Base-by-base conservation (phyloP, 345 rosid species). In the Streptanthus diversifolius region DNA sequence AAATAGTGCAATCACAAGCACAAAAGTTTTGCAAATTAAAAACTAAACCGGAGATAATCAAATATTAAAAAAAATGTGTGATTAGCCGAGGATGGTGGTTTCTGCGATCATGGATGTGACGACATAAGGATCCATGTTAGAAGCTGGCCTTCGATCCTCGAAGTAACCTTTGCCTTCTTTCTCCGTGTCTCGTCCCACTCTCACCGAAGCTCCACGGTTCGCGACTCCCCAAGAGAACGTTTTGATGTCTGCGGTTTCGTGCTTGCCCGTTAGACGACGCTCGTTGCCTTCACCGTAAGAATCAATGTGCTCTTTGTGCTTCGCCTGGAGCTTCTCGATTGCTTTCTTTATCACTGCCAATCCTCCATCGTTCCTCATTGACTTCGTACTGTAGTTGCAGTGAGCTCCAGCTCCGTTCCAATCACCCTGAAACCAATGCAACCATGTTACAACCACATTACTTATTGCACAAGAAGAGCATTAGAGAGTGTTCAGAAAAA, bases 341-440 rank as follows among this genome's bases (percentile, higher is more conserved):
- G 96, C 96, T 48, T 85, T 87, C 86, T 89, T 84, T 53, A 91
- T 91, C 40, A 87, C 80, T 19, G 83, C 85, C 25, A 57, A 71
- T 7, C 97, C 98, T 72, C 97, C 96, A 5, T 85, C 75, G 4
- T 63, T 59, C 60, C 98, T 91, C 98, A 76, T 93, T 8, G 97
- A 79, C 81, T 91, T 88, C 41, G 92, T 91, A 55, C 97, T 90
- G 87, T 88, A 93, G 78, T 91, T 93, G 27, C 92, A 82, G 78
- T 93, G 98, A 3, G 98, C 97, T 15, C 98, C 97, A 30, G 98
- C 95, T 17, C 97, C 96, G 43, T 91, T 91, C 98, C 96, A 91
- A 9, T 93, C 96, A 40, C 97, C 98, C 97, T 91, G 36, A 40
- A 29, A 9, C 13, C 15, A 14, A 73, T 49, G 30, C 15, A 39